phyloP scores from a whole-genome alignment of 768 basidiomycete genomes.

The Suillus subalutaceus region DNA sequence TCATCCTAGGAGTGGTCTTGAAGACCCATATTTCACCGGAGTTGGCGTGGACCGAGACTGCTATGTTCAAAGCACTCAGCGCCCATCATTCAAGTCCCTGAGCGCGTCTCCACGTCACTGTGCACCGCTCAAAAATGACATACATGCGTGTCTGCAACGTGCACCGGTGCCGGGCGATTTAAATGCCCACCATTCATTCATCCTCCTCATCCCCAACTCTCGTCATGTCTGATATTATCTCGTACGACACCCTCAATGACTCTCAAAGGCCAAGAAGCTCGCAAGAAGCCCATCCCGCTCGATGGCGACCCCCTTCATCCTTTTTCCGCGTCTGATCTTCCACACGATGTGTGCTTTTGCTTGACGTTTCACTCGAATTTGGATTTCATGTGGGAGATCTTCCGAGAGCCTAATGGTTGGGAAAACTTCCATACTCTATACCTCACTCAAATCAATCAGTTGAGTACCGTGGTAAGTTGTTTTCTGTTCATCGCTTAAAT shows the following conservation, averaged over 20 bases:
- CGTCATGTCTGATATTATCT: background rate
- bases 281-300: background rate
- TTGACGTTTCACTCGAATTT: background rate
- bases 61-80: background rate
- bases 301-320: background rate
- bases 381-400: constrained; percentile 6
- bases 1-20: background rate
- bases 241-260: background rate
- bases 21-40: background rate
- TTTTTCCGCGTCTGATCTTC: background rate
- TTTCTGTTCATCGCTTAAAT: background rate
- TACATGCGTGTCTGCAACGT: background rate
- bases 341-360: background rate
- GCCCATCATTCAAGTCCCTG: background rate
- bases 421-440: constrained; percentile 1
- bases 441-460: background rate
- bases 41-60: background rate
- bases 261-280: background rate
- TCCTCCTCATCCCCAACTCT: background rate
- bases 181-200: background rate
- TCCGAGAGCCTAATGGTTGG: constrained; percentile 1
- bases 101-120: background rate
- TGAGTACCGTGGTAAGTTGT: background rate
- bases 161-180: background rate
- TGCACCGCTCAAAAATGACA: background rate